phyloP scores from a whole-genome alignment of 768 basidiomycete species.

The Amanita jacksonii region DNA sequence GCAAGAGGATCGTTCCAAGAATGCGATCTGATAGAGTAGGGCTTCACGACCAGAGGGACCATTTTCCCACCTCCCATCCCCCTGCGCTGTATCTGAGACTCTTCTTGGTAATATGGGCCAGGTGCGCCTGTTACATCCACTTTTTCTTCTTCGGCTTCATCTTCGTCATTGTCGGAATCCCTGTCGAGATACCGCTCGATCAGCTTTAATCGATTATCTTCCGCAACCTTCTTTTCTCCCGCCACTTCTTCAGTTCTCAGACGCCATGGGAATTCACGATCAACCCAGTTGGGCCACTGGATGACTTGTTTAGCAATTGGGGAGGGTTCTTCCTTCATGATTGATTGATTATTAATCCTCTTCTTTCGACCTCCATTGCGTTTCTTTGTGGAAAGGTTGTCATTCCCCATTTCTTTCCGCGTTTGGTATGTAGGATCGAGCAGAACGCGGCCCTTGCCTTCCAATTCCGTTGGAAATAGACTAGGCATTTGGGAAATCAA shows the following conservation, averaged over 20 bases:
- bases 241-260: conserved; percentile 46
- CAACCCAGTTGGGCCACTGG: conserved; percentile 68
- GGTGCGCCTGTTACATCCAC: conserved; percentile 12
- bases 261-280: conserved; percentile 72
- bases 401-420: conserved; percentile 20
- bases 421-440: conserved; percentile 43
- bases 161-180: conserved; percentile 56
- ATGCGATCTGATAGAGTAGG: conserved; percentile 11
- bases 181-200: conserved; percentile 68
- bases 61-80: conserved; percentile 49
- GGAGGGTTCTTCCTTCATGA: conserved; percentile 25
- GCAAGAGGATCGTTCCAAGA: conserved; percentile 24
- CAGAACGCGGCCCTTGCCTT: conserved; percentile 64
- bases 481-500: conserved; percentile 25
- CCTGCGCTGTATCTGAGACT: conserved; percentile 1
- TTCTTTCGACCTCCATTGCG: conserved; percentile 32
- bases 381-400: conserved; percentile 27
- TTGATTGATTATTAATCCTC: conserved; percentile 36
- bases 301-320: conserved; percentile 16
- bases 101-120: conserved; percentile 8
- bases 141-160: conserved; percentile 13
- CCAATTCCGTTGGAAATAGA: conserved; percentile 54
- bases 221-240: conserved; percentile 41
- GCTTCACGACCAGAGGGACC: conserved; percentile 33
- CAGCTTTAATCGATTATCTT: conserved; percentile 51